These are phyloP conservation scores for Geotrichum restrictum DNA, from an alignment of 1,139 yeast genomes.

Conservation along the genomic window DNA sequence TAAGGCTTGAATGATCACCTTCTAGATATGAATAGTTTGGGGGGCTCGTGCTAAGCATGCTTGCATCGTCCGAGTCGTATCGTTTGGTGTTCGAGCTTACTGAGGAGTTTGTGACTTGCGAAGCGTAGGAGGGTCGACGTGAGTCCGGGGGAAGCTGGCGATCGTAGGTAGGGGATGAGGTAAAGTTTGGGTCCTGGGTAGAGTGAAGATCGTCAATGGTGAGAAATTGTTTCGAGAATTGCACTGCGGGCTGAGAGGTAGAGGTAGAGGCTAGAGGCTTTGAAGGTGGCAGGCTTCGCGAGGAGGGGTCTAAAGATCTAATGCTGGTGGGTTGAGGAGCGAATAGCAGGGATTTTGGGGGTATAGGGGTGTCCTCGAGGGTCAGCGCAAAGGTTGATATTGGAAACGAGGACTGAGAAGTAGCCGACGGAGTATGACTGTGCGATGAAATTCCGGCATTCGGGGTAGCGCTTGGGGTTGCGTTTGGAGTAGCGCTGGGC, in stretches of 20 bases:
- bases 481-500: too few relatives aligned
- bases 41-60: conserved; percentile 8
- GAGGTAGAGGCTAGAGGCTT: too few relatives aligned
- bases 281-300: neutral
- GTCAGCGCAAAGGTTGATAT: neutral
- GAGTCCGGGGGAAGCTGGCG: conserved; percentile 17
- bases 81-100: conserved; percentile 10
- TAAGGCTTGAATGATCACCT: neutral
- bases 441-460: neutral
- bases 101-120: conserved; percentile 25
- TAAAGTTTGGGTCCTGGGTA: too few relatives aligned
- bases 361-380: neutral
- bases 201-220: conserved; percentile 15
- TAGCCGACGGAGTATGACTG: neutral
- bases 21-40: neutral
- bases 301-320: too few relatives aligned
- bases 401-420: neutral
- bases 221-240: conserved; percentile 10
- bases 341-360: conserved; percentile 1
- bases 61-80: neutral
- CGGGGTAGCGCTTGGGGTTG: too few relatives aligned
- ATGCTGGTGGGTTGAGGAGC: conserved; percentile 4
- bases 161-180: neutral
- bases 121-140: conserved; percentile 27
- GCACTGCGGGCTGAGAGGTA: too few relatives aligned